Percentiles rank a stretch among this genome's conserved stretches.
Conservation (phyloP, 2,329 filamentous ascomycete species). For the Botryotinia convoluta region DNA sequence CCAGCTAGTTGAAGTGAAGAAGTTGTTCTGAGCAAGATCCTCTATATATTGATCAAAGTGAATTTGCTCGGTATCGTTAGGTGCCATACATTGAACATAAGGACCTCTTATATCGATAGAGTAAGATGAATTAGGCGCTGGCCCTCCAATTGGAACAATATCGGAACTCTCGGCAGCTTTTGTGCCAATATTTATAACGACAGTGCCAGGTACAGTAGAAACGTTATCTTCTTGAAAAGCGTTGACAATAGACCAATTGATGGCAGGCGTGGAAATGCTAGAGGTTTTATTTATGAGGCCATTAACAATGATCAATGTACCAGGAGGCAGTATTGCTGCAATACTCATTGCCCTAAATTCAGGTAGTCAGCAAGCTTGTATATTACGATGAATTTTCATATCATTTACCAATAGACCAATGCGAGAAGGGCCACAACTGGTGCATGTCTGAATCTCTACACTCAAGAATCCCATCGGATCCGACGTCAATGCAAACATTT, state of each 20-base stretch:
- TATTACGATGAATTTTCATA: background rate
- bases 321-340: background rate
- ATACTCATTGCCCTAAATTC: background rate
- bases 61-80: background rate
- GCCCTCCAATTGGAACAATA: background rate
- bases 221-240: background rate
- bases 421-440: background rate
- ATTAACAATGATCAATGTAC: background rate
- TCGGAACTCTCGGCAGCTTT: background rate
- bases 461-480: background rate
- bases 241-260: background rate
- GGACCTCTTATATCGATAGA: background rate
- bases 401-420: background rate
- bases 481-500: background rate
- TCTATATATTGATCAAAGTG: background rate
- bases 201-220: background rate
- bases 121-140: background rate
- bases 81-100: background rate
- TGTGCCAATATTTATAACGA: background rate
- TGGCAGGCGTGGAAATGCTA: background rate
- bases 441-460: background rate
- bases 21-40: background rate
- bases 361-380: background rate
- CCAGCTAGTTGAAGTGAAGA: background rate
- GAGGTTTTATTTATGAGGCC: background rate